phyloP scores from a whole-genome alignment of 768 basidiomycete genomes.

The Boletellus sp. region DNA sequence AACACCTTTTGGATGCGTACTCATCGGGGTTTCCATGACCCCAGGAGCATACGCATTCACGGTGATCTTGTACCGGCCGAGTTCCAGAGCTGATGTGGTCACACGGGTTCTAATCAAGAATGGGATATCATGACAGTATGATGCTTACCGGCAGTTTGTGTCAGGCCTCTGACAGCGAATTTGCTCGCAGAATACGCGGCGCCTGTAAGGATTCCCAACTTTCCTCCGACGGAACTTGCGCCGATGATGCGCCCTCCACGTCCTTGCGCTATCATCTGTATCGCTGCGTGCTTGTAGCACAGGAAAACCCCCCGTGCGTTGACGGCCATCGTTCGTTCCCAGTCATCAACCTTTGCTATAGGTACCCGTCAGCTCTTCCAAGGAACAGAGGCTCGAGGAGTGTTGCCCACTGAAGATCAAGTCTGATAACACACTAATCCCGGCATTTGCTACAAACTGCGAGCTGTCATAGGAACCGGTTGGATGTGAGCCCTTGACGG shows the following conservation, averaged over 20 bases:
- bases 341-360: no score
- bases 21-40: conserved; percentile 26
- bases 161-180: conserved; percentile 37
- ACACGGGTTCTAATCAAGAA: no score
- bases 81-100: conserved; percentile 22
- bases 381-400: no score
- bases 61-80: conserved; percentile 34
- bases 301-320: no score
- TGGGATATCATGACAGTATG: not conserved
- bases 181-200: conserved; percentile 37
- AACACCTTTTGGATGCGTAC: conserved; percentile 17
- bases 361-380: no score
- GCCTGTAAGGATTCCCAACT: conserved; percentile 22
- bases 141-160: conserved; percentile 33
- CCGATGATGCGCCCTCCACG: no score
- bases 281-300: no score
- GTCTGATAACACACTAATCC: not conserved
- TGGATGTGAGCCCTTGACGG: not conserved
- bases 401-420: not conserved
- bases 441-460: not conserved
- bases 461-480: not conserved
- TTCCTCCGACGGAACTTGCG: conserved; percentile 5
- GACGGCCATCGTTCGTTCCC: no score
- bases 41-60: conserved; percentile 42
- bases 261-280: no score